Evolutionary conservation across 768 basidiomycete genomes (phyloP).

Genomic region (Mrakia blollopis): DNA sequence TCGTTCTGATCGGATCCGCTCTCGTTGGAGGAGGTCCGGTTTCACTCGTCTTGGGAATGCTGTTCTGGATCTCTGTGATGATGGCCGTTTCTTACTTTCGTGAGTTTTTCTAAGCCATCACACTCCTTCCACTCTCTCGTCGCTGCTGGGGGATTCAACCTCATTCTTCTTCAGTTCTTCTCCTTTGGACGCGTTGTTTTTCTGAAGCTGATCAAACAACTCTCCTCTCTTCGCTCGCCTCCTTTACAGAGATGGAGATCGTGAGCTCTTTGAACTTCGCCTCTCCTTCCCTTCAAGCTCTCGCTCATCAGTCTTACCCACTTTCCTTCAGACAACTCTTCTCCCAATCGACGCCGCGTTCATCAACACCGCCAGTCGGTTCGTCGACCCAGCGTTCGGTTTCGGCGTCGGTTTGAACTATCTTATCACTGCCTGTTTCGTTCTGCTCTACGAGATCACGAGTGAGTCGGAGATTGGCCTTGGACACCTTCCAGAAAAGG

Average conservation of each 20-base stretch:
- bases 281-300: not conserved
- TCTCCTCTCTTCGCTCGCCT: not conserved
- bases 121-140: not conserved
- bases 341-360: not conserved
- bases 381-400: not conserved
- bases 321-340: not conserved
- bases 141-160: no score
- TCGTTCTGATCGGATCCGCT: no score
- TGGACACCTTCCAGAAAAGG: not conserved
- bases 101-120: not conserved
- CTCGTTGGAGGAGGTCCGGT: no score
- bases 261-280: not conserved
- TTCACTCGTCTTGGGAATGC: no score
- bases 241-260: not conserved
- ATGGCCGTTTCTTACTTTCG: not conserved
- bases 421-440: not conserved
- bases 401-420: not conserved
- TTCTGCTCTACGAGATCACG: not conserved
- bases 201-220: not conserved
- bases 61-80: not conserved
- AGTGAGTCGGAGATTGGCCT: not conserved
- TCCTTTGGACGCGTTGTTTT: not conserved
- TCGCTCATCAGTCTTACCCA: no score
- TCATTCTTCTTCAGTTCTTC: no score
- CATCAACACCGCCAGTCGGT: not conserved